Percentiles rank a stretch among this genome's conserved stretches.
Evolutionary conservation across 2,329 filamentous ascomycete genomes (phyloP).

Genomic region (Trichoderma afroharzianum): DNA sequence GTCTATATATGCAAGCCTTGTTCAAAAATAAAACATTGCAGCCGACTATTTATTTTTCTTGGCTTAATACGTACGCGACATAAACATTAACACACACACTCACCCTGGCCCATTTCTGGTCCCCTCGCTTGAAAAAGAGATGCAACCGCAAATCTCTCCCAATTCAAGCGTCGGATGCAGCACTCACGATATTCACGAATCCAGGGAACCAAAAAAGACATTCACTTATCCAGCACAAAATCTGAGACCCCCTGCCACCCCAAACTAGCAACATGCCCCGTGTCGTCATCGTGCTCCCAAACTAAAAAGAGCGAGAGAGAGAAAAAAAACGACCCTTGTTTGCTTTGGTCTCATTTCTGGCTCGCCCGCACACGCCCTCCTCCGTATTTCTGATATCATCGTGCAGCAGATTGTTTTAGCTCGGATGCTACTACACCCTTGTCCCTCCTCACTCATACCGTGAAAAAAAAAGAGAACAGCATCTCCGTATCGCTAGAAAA

Average conservation of each 20-base stretch:
- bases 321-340: not conserved
- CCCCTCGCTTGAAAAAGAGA: not conserved
- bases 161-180: not conserved
- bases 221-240: not conserved
- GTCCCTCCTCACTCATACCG: not conserved
- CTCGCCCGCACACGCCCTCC: conserved; percentile 2
- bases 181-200: not conserved
- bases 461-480: not conserved
- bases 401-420: conserved; percentile 7
- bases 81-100: not conserved
- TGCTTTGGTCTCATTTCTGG: not conserved
- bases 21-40: not conserved
- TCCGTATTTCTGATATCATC: conserved; percentile 11
- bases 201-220: not conserved
- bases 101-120: not conserved
- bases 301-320: not conserved
- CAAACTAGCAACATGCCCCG: not conserved
- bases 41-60: not conserved
- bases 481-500: not conserved
- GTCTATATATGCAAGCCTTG: not conserved
- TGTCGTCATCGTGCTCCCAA: not conserved
- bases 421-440: conserved; percentile 7
- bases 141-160: not conserved
- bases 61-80: not conserved
- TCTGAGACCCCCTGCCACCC: not conserved